These are phyloP conservation scores for Gaeumannomyces tritici DNA, from an alignment of 2,329 filamentous ascomycete species.

Conservation along the genomic window DNA sequence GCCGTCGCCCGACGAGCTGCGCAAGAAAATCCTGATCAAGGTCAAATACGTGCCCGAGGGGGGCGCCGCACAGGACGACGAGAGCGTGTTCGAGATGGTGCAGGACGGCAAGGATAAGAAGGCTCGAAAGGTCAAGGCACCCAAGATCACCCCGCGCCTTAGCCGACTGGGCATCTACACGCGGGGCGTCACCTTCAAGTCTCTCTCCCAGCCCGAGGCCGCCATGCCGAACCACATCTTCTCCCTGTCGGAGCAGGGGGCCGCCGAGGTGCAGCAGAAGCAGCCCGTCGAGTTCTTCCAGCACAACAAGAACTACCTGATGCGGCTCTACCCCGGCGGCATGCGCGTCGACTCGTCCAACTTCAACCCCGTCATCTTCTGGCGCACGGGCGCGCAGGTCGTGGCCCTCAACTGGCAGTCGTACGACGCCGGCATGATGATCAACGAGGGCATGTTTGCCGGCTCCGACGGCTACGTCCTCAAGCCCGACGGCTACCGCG, in stretches of 20 bases:
- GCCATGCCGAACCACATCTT: constrained; percentile 60
- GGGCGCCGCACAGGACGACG: background rate
- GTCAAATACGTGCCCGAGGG: constrained; percentile 57
- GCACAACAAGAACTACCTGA: constrained; percentile 73
- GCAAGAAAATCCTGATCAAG: constrained; percentile 74
- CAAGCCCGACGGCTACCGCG: constrained; percentile 58
- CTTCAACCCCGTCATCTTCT: constrained; percentile 74
- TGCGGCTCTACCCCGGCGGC: constrained; percentile 86
- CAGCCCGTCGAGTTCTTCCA: constrained; percentile 51
- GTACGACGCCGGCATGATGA: constrained; percentile 88
- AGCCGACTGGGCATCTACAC: constrained; percentile 76
- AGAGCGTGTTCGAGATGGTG: background rate
- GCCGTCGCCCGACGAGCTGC: constrained; percentile 60
- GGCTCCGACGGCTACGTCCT: constrained; percentile 77
- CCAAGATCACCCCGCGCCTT: constrained; percentile 57
- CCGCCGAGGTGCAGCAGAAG: constrained; percentile 51
- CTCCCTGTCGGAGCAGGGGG: constrained; percentile 51
- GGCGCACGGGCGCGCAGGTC: constrained; percentile 82
- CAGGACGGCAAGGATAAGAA: constrained; percentile 11
- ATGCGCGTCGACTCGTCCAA: constrained; percentile 78
- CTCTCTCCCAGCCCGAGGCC: constrained; percentile 62
- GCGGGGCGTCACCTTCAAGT: constrained; percentile 72
- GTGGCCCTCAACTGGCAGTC: constrained; percentile 93
- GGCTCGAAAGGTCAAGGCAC: background rate
- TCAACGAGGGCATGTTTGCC: constrained; percentile 87